phyloP scores from a whole-genome alignment of 169 alveolate genomes.

The Pseudocohnilembus persalinus region DNA sequence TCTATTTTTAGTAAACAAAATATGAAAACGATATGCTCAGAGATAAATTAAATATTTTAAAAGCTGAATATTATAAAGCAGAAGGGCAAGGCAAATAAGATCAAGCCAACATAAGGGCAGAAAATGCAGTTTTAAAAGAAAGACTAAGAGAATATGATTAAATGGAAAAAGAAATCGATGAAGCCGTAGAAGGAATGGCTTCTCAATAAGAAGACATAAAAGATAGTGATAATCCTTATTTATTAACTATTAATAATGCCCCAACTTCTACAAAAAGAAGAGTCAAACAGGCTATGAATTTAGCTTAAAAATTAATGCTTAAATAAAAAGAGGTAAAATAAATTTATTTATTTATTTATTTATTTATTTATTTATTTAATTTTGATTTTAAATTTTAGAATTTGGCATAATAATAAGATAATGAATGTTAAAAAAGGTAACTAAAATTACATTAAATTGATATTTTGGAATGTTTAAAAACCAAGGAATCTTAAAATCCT shows the following conservation, averaged over 20 bases:
- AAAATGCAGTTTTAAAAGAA: constrained; percentile 71
- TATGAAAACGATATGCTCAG: constrained; percentile 66
- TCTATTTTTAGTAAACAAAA: constrained; percentile 15
- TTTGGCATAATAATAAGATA: too few relatives aligned
- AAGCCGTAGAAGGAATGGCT: constrained; percentile 71
- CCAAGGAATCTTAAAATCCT: too few relatives aligned
- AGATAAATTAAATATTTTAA: constrained; percentile 66
- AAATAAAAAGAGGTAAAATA: constrained; percentile 65
- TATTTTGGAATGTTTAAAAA: too few relatives aligned
- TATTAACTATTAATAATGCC: constrained; percentile 56
- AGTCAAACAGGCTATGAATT: constrained; percentile 61
- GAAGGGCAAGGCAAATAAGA: constrained; percentile 62
- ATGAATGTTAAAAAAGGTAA: too few relatives aligned
- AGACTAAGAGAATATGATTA: constrained; percentile 69
- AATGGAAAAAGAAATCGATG: constrained; percentile 79
- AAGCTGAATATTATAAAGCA: constrained; percentile 68
- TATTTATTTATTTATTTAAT: too few relatives aligned
- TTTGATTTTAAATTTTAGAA: too few relatives aligned
- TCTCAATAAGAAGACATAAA: constrained; percentile 30
- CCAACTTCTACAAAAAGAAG: constrained; percentile 80
- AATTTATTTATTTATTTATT: constrained; percentile 39
- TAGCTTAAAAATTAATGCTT: constrained; percentile 67
- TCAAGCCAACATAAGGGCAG: constrained; percentile 64
- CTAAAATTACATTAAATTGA: too few relatives aligned
- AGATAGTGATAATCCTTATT: constrained; percentile 51